Conservation (phyloP, 2,329 filamentous ascomycete species). For the Ophiognomonia clavigignenti-juglandacearum region DNA sequence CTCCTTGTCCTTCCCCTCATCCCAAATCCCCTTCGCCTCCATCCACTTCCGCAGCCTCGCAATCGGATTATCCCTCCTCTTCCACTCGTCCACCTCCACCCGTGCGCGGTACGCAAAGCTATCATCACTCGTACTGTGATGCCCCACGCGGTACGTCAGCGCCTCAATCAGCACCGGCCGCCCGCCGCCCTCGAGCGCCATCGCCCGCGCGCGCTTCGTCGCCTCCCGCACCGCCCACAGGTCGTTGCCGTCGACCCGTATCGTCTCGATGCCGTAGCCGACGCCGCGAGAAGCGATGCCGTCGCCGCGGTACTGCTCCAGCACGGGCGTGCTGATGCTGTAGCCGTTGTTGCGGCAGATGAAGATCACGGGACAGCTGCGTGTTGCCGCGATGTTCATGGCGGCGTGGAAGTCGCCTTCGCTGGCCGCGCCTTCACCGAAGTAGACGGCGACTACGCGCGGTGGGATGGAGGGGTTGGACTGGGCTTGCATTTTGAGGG, state of each 20-base stretch:
- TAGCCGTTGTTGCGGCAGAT: conserved; percentile 82
- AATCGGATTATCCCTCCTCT: conserved; percentile 39
- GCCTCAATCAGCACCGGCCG: conserved; percentile 85
- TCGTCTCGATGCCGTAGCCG: conserved; percentile 80
- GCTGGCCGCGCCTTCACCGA: conserved; percentile 75
- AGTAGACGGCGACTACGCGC: conserved; percentile 69
- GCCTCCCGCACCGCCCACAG: conserved; percentile 72
- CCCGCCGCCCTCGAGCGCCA: conserved; percentile 77
- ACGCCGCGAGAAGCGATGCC: conserved; percentile 73
- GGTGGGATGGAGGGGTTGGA: conserved; percentile 56
- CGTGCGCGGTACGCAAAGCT: conserved; percentile 92
- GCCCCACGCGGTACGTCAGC: conserved; percentile 94
- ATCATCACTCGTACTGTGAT: conserved; percentile 96
- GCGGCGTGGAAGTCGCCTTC: conserved; percentile 82
- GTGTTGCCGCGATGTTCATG: conserved; percentile 74
- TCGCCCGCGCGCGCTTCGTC: conserved; percentile 64
- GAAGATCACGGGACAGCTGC: conserved; percentile 71
- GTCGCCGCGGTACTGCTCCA: conserved; percentile 78
- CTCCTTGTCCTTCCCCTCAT: conserved; percentile 71
- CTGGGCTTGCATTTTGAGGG: conserved; percentile 66
- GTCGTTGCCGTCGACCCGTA: conserved; percentile 78
- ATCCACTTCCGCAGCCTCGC: conserved; percentile 59
- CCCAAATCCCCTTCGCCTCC: conserved; percentile 77
- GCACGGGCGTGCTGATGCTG: conserved; percentile 72
- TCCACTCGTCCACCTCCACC: conserved; percentile 90